These are phyloP conservation scores for Tremellales sp. DNA, from an alignment of 1,284 basidiomycete genomes.

Conservation along the genomic window DNA sequence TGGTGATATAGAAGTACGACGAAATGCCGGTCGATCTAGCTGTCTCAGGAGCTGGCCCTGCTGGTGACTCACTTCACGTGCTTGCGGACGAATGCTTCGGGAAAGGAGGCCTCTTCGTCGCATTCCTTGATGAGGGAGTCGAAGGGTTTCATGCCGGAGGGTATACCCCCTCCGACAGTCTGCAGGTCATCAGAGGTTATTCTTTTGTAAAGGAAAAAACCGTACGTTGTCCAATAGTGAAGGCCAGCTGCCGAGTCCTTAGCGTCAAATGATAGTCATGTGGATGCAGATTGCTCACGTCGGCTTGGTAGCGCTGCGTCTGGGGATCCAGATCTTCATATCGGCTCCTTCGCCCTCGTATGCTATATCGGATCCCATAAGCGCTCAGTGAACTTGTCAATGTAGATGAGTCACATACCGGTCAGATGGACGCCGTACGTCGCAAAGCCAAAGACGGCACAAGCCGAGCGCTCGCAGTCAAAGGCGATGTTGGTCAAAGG, in stretches of 20 bases:
- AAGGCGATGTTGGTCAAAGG: constrained; percentile 64
- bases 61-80: constrained; percentile 56
- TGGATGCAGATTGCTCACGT: constrained; percentile 9
- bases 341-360: constrained; percentile 44
- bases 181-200: constrained; percentile 9
- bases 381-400: neutral
- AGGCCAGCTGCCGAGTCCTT: neutral
- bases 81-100: constrained; percentile 58
- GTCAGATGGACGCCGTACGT: constrained; percentile 61
- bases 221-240: constrained; percentile 37
- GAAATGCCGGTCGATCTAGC: constrained; percentile 19
- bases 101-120: constrained; percentile 83
- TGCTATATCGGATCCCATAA: constrained; percentile 16
- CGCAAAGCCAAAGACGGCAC: constrained; percentile 80
- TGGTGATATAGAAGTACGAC: constrained; percentile 59
- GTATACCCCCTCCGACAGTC: constrained; percentile 56
- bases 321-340: constrained; percentile 79
- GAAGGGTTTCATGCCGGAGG: constrained; percentile 65
- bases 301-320: constrained; percentile 59
- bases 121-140: constrained; percentile 87
- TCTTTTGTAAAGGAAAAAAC: constrained; percentile 26
- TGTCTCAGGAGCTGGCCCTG: neutral
- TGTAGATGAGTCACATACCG: constrained; percentile 15
- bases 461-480: constrained; percentile 75
- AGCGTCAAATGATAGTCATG: constrained; percentile 5